Base-by-base conservation (phyloP, 495 filamentous ascomycete species). In the Echria macrotheca region DNA sequence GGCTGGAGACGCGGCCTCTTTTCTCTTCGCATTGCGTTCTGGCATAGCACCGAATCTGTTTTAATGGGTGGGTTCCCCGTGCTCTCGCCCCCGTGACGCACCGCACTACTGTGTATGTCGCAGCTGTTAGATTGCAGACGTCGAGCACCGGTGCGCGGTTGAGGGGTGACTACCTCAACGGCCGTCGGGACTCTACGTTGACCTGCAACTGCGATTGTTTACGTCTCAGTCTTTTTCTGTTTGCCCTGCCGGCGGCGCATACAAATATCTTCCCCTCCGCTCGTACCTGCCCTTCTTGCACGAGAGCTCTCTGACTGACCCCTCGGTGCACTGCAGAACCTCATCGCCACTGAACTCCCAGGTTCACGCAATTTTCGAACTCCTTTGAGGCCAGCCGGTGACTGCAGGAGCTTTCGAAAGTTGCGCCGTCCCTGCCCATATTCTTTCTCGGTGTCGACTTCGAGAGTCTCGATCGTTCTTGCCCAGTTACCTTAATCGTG, bases 341-440 rank as follows among this genome's bases (percentile, higher is more conserved):
- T 55, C 59, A 47, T 48, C 35, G 47, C 49, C 50, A 44, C 33
- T 55, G 50, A 59, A 55, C 18, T 50, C 47, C 31, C 57, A 56
- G 54, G 57, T 59, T 41, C 58, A 50, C 54, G 47, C 58, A 65
- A 59, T 61, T 69, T 69, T 71, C 68, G 67, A 31, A 69, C 80
- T 86, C 80, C 83, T 85, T 85, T 85, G 83, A 91, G 87, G 86
- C 84, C 86, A 90, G 87, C 87, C 80, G 85, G 86, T 68, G 77
- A 80, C 87, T 91, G 86, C 87, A 88, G 87, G 84, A 89, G 85
- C 63, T 66, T 66, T 76, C 65, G 67, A 71, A 64, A 67, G 53
- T 55, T 53, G 59, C 54, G 61, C 59, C 19, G 17, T 18, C 41
- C 55, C 40, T 49, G 53, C 62, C 53, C 69, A 42, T 47, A 69